Percentiles rank a stretch among this genome's conserved stretches.
Conservation (phyloP, 1,284 basidiomycete genomes). For the Phlebopus sp. region DNA sequence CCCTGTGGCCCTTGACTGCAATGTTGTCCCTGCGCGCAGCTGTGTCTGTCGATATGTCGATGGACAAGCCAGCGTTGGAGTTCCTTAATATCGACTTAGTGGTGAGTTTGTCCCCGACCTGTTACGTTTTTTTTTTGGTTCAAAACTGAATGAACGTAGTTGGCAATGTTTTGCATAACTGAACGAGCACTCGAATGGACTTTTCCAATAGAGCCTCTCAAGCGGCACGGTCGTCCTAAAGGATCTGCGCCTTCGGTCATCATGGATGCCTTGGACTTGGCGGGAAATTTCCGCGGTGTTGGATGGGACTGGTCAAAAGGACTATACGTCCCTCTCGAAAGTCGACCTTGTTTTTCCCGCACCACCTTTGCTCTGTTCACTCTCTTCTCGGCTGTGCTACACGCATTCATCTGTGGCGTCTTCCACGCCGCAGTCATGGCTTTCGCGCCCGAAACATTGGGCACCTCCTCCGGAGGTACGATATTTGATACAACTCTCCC, state of each 20-base stretch:
- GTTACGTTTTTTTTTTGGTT: too few relatives aligned
- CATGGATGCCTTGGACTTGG: slow-evolving; percentile 47
- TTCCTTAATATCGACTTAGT: slow-evolving; percentile 39
- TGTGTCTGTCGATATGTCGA: slow-evolving; percentile 41
- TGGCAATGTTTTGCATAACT: slow-evolving; percentile 10
- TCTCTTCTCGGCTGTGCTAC: slow-evolving; percentile 31
- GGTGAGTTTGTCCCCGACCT: slow-evolving; percentile 22
- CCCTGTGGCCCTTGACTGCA: slow-evolving; percentile 43
- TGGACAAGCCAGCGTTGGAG: slow-evolving; percentile 31
- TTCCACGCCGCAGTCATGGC: slow-evolving; percentile 40
- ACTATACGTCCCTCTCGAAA: slow-evolving; percentile 42
- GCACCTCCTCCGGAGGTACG: slow-evolving; percentile 39
- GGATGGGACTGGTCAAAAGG: slow-evolving; percentile 45
- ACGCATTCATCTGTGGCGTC: slow-evolving; percentile 40
- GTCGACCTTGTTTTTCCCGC: slow-evolving; percentile 32
- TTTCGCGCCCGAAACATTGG: slow-evolving; percentile 35
- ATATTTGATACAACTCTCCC: slow-evolving; percentile 48
- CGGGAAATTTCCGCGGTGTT: slow-evolving; percentile 45
- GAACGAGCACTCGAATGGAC: slow-evolving; percentile 21
- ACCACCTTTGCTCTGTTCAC: slow-evolving; percentile 37
- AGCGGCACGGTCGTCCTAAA: slow-evolving; percentile 4
- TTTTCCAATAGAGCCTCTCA: slow-evolving; percentile 6
- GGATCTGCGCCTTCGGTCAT: slow-evolving; percentile 6
- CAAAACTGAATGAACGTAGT: neutral
- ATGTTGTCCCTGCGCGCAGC: slow-evolving; percentile 40